Base-by-base conservation (phyloP, 768 basidiomycete genomes). In the Collybia sordida region DNA sequence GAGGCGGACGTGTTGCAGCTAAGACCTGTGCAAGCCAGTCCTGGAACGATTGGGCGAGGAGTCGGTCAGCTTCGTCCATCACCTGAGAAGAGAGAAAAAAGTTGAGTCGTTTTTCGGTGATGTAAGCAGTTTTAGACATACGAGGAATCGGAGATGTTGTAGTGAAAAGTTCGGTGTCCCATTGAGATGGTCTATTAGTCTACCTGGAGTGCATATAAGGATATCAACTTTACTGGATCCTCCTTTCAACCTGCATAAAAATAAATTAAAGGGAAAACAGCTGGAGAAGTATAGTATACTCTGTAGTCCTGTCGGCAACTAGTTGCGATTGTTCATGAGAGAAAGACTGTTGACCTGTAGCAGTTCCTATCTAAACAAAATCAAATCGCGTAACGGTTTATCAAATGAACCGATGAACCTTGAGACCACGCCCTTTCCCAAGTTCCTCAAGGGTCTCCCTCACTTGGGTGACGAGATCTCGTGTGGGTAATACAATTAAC, bases 41-140 rank as follows among this genome's bases (percentile, higher is more conserved):
- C 67, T 98, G 94, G 70, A 97, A 98, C 1, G 92, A 93, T 64
- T 98, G 94, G 8, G 90, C 88, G 7, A 99, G 77, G 0, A 99
- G 77, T n/a, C 94, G 82, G 63, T 99, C 97, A 0, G 97, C 97
- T 70, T 99, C 97, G 65, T 99, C 97, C 49, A 99, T 92, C 23
- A 98, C 86, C 93, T 96, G 50, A 8, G 35, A 49, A 11, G 19
- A 8, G 41, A 41, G 17, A 43, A 22, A 15, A 45, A 21, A 19
- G 39, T 47, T 48, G 21, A 49, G 11, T 31, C 3, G 31, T 31
- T 3, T 12, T 31, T 18, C 24, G 28, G 21, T 17, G 3, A 41
- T 45, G 31, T 7, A 17, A 56, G n/a, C 47, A 25, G 22, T 6
- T 21, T 35, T 46, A 14, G 24, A 72, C 86, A 22, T 61, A 93